Conservation (phyloP, 805 yeast genomes). For the Diddensiella caesifluorescens region DNA sequence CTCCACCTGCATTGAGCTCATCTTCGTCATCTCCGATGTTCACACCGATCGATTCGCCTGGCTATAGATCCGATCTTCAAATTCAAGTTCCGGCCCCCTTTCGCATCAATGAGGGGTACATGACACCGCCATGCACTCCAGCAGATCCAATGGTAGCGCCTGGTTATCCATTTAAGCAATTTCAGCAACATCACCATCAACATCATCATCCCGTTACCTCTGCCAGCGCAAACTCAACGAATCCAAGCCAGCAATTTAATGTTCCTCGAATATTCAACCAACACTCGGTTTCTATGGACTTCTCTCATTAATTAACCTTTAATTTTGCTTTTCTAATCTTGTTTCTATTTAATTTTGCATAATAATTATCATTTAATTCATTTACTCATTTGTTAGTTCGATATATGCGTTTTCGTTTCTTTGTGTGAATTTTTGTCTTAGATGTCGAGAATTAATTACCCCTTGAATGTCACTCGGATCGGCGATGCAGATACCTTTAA, state of each 20-base stretch:
- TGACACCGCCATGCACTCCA: slow-evolving; percentile 25
- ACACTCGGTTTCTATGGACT: slow-evolving; percentile 1
- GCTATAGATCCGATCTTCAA: slow-evolving; percentile 3
- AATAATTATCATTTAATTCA: too few relatives aligned
- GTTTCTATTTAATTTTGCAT: too few relatives aligned
- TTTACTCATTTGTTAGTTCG: too few relatives aligned
- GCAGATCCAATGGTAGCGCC: slow-evolving; percentile 11
- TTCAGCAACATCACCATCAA: neutral
- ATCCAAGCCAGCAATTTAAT: too few relatives aligned
- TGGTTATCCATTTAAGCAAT: too few relatives aligned
- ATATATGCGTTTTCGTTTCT: too few relatives aligned
- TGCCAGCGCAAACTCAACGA: too few relatives aligned
- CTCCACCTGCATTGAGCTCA: slow-evolving; percentile 35
- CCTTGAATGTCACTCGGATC: too few relatives aligned
- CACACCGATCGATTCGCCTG: slow-evolving; percentile 8
- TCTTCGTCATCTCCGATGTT: slow-evolving; percentile 23
- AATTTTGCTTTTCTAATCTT: neutral
- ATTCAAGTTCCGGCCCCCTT: slow-evolving; percentile 3
- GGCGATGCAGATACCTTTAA: too few relatives aligned
- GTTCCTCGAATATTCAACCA: neutral
- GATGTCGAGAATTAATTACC: too few relatives aligned
- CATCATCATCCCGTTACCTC: neutral
- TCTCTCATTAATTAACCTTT: neutral
- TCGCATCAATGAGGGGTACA: slow-evolving; percentile 14
- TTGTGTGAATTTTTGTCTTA: too few relatives aligned